Evolutionary conservation across 768 basidiomycete genomes (phyloP).

Genomic region (Ramaria rubella): DNA sequence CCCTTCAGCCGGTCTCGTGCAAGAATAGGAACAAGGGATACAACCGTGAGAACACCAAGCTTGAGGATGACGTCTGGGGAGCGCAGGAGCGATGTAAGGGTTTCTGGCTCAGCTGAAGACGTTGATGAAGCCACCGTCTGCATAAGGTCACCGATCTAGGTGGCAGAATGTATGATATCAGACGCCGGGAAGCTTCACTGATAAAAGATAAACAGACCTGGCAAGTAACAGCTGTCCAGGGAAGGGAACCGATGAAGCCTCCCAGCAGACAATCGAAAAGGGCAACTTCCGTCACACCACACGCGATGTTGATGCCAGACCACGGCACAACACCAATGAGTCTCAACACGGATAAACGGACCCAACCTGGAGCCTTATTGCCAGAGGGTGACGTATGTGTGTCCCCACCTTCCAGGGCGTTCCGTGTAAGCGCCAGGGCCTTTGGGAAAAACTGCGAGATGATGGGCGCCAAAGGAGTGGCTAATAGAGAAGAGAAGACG

Average conservation of each 20-base stretch:
- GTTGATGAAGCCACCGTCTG: slow-evolving; percentile 62
- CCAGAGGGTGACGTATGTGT: slow-evolving; percentile 24
- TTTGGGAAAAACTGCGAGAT: slow-evolving; percentile 76
- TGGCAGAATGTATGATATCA: slow-evolving; percentile 5
- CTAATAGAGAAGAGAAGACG: slow-evolving; percentile 69
- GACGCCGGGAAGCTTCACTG: slow-evolving; percentile 9
- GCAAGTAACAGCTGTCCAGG: slow-evolving; percentile 90
- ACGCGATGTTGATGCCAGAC: slow-evolving; percentile 96
- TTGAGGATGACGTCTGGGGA: slow-evolving; percentile 81
- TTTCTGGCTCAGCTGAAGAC: slow-evolving; percentile 56
- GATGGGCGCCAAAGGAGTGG: slow-evolving; percentile 79
- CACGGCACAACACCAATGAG: slow-evolving; percentile 92
- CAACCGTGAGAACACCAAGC: slow-evolving; percentile 71
- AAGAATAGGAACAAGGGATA: slow-evolving; percentile 84
- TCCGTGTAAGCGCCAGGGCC: slow-evolving; percentile 78
- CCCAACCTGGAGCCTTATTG: slow-evolving; percentile 48
- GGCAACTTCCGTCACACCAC: slow-evolving; percentile 82
- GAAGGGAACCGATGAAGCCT: slow-evolving; percentile 75
- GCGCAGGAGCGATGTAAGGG: slow-evolving; percentile 77
- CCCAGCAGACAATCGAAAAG: slow-evolving; percentile 71
- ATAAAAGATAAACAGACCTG: slow-evolving; percentile 42
- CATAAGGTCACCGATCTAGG: slow-evolving; percentile 77
- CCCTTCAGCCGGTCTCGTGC: slow-evolving; percentile 59
- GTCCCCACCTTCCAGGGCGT: slow-evolving; percentile 63
- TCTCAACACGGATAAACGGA: slow-evolving; percentile 79